Conservation (phyloP, 768 basidiomycete genomes). For the Russula ochroleuca region DNA sequence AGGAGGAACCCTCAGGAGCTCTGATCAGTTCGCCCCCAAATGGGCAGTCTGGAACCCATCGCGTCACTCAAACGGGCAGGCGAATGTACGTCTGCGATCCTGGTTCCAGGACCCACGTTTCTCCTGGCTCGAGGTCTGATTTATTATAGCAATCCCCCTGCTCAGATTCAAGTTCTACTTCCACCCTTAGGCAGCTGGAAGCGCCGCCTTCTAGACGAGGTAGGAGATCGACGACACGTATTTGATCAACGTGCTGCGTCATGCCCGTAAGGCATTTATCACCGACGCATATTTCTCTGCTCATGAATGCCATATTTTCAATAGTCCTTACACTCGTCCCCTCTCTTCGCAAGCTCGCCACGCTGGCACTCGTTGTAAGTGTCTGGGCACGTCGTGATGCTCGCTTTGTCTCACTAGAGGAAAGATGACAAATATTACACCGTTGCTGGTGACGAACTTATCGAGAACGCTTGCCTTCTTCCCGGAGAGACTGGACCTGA, state of each 20-base stretch:
- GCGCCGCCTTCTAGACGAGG: not conserved
- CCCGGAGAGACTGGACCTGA: slow-evolving; percentile 4
- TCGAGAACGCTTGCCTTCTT: slow-evolving; percentile 1
- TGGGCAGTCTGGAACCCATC: not conserved
- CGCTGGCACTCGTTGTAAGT: not conserved
- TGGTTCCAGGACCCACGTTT: slow-evolving; percentile 29
- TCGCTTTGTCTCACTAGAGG: not conserved
- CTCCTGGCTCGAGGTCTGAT: not conserved
- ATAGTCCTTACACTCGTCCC: not conserved
- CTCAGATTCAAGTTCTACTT: slow-evolving; percentile 19
- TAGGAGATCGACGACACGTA: not conserved
- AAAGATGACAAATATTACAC: slow-evolving; percentile 8
- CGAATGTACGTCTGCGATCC: slow-evolving; percentile 29
- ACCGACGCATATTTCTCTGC: not conserved
- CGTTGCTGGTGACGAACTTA: not conserved
- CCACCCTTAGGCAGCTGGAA: slow-evolving; percentile 21
- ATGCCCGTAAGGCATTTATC: not conserved
- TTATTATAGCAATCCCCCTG: not conserved
- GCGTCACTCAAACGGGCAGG: too few species aligned
- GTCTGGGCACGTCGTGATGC: too few species aligned
- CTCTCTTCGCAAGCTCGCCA: not conserved
- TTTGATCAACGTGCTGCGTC: not conserved
- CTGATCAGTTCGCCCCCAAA: not conserved
- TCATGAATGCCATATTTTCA: not conserved
- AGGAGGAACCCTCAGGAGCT: not conserved